Conservation (phyloP, 2,329 filamentous ascomycete genomes). For the Remersonia thermophila region DNA sequence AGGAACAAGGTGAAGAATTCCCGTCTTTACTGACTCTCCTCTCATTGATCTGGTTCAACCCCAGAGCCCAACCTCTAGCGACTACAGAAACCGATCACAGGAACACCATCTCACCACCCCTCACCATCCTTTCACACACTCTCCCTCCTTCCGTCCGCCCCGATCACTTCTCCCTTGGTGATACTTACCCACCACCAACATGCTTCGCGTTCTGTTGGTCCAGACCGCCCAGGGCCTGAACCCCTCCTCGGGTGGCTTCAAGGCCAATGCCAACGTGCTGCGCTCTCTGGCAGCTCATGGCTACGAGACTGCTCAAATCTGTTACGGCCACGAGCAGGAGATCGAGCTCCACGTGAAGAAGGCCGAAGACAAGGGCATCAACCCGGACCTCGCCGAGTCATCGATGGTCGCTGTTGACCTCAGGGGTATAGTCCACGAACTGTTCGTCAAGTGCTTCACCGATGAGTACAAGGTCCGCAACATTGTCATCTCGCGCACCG, state of each 20-base stretch:
- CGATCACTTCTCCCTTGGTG: too few relatives aligned
- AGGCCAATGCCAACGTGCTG: slow-evolving; percentile 16
- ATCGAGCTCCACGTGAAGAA: slow-evolving; percentile 6
- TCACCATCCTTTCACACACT: too few relatives aligned
- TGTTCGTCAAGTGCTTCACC: slow-evolving; percentile 12
- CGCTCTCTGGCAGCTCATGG: slow-evolving; percentile 9
- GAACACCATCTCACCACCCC: too few relatives aligned
- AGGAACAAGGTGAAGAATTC: too few relatives aligned
- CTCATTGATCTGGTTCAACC: too few relatives aligned
- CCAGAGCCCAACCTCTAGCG: too few relatives aligned
- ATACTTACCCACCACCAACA: too few relatives aligned
- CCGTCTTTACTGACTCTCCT: too few relatives aligned
- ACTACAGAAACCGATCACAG: too few relatives aligned
- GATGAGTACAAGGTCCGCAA: slow-evolving; percentile 14
- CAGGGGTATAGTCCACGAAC: neutral
- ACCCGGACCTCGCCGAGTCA: slow-evolving; percentile 6
- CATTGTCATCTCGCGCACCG: slow-evolving; percentile 11
- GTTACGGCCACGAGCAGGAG: slow-evolving; percentile 13
- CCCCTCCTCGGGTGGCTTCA: slow-evolving; percentile 18
- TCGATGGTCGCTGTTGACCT: slow-evolving; percentile 3
- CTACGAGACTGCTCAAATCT: slow-evolving; percentile 13
- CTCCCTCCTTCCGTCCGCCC: too few relatives aligned
- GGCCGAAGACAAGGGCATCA: slow-evolving; percentile 10
- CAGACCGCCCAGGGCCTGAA: slow-evolving; percentile 18
- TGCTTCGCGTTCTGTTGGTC: slow-evolving; percentile 14